Percentiles rank a stretch among this genome's conserved stretches.
Conservation (phyloP, 306 rosid species). For the Pyrus betulifolia region DNA sequence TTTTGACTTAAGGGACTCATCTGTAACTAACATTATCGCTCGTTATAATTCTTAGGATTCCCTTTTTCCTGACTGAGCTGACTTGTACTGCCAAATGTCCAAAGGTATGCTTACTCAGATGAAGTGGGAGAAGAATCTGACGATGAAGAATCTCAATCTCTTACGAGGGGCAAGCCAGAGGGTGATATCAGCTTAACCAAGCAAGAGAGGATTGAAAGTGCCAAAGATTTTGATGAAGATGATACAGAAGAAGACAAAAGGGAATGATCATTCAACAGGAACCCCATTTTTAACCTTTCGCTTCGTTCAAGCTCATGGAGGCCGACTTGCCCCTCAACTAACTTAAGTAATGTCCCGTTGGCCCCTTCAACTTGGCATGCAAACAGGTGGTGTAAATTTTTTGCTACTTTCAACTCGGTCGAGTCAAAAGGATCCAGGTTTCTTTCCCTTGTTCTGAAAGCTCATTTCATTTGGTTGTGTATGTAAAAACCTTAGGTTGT, state of each 20-base stretch:
- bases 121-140: constrained; percentile 74
- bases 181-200: constrained; percentile 57
- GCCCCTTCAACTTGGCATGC: constrained; percentile 18
- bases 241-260: constrained; percentile 76
- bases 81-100: constrained; percentile 9
- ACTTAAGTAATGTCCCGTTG: constrained; percentile 11
- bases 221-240: constrained; percentile 30
- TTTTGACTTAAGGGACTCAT: neutral
- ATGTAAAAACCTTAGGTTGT: constrained; percentile 27
- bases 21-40: neutral
- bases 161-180: constrained; percentile 53
- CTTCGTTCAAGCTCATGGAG: neutral
- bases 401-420: constrained; percentile 10
- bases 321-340: neutral
- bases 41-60: neutral
- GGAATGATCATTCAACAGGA: constrained; percentile 34
- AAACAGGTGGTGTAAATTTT: constrained; percentile 35
- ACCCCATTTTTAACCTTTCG: neutral
- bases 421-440: constrained; percentile 24
- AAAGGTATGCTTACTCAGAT: constrained; percentile 90
- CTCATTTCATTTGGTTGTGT: constrained; percentile 15
- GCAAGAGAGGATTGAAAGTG: constrained; percentile 45
- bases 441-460: constrained; percentile 11
- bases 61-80: neutral
- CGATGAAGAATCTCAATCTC: constrained; percentile 74